A percentile compares a stretch with the other conserved stretches of the same genome.
These are phyloP conservation scores for Chlorella sp. DNA, from an alignment of 139 green algal genomes.

Conservation along the genomic window DNA sequence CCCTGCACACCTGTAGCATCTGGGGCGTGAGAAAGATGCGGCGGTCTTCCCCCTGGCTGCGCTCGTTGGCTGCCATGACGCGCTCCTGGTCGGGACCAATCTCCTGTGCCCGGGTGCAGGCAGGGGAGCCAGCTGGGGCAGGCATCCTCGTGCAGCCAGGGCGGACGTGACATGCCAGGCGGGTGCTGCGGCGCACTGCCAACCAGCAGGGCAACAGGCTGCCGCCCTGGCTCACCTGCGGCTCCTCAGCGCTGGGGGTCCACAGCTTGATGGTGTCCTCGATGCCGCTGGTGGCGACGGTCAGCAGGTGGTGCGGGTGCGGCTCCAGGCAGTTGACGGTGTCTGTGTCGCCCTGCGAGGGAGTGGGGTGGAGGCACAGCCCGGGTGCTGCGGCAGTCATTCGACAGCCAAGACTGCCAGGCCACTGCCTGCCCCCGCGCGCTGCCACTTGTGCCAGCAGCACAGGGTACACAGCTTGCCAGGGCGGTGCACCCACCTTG, in stretches of 20 bases:
- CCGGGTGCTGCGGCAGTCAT: too few species aligned
- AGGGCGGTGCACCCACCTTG: not conserved
- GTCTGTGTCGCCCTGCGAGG: constrained; percentile 46
- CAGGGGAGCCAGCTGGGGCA: too few species aligned
- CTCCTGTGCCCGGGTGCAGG: not conserved
- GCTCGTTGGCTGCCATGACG: constrained; percentile 10
- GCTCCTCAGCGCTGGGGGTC: constrained; percentile 34
- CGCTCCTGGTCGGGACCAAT: not conserved
- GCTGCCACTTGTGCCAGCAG: not conserved
- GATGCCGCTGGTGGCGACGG: constrained; percentile 57
- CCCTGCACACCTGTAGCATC: not conserved
- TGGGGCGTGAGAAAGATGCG: constrained; percentile 15
- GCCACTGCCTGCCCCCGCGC: not conserved
- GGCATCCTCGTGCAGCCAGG: too few species aligned
- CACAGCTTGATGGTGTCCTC: constrained; percentile 60
- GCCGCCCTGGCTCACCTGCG: constrained; percentile 1
- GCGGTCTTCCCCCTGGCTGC: not conserved
- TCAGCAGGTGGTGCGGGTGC: constrained; percentile 56
- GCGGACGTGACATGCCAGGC: too few species aligned
- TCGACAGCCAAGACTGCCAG: too few species aligned
- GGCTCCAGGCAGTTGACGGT: constrained; percentile 67
- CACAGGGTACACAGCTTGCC: not conserved
- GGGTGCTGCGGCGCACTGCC: not conserved
- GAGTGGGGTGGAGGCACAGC: too few species aligned
- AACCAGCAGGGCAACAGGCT: not conserved